These are phyloP conservation scores for Panaeolus papilionaceus DNA, from an alignment of 768 basidiomycete genomes.

Conservation along the genomic window DNA sequence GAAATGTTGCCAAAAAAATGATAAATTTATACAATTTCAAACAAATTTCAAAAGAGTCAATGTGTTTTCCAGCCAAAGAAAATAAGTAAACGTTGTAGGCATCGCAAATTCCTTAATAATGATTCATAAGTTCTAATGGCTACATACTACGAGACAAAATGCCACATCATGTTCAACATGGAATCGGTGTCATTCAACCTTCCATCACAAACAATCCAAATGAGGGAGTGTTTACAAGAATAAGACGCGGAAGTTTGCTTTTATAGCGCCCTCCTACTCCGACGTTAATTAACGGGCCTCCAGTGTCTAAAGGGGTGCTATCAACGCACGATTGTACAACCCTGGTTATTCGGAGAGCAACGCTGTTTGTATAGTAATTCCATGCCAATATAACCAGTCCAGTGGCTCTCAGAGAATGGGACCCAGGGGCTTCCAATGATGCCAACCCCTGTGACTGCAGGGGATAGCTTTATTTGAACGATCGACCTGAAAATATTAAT, in stretches of 20 bases:
- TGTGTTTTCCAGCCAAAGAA: too few relatives aligned
- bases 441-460: constrained; percentile 8
- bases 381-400: background rate
- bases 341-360: background rate
- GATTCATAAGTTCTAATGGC: background rate
- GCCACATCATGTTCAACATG: constrained; percentile 7
- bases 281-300: background rate
- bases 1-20: constrained; percentile 12
- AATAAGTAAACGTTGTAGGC: background rate
- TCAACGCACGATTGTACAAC: background rate
- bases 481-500: constrained; percentile 10
- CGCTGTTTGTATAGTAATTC: background rate
- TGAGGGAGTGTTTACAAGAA: background rate
- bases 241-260: constrained; percentile 1
- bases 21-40: background rate
- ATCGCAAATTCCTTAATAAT: background rate
- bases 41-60: background rate
- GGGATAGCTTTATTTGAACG: constrained; percentile 13
- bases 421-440: background rate
- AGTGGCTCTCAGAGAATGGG: background rate
- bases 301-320: background rate
- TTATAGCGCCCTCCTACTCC: constrained; percentile 4
- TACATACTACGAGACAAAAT: constrained; percentile 2
- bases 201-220: constrained; percentile 4
- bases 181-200: background rate